Base-by-base conservation (phyloP, 2,329 filamentous ascomycete genomes). In the Epichloe baconii region DNA sequence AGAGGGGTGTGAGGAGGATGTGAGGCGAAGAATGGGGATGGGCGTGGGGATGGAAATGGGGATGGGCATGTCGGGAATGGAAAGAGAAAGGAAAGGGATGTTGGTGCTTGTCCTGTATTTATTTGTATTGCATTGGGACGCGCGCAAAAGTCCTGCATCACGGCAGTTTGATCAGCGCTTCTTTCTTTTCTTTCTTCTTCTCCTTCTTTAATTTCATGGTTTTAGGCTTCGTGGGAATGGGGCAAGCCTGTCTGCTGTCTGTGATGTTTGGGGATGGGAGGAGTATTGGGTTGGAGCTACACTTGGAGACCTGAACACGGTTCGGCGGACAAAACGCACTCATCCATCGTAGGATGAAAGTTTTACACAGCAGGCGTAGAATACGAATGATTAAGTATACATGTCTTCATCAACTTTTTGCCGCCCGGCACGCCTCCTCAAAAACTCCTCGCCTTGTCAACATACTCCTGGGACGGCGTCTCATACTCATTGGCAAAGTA, bases 401-500 rank as follows among this genome's bases (percentile, higher is more conserved):
- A 31, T 31, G 8, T 31, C 1, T 31, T 31, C 26, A 10, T 1
- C 26, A 21, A 21, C 3, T 21, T 10, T n/a, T 38, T n/a, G 31
- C 17, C 31, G 14, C 21, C 6, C 34, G 36, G 10, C 31, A 26
- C 17, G 4, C 35, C 11, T 4, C 10, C 56, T 57, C 66, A 76
- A 53, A 67, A 70, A 54, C 64, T 71, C 57, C 68, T 71, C 12
- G 82, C 81, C 65, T 81, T 83, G 56, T 88, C 85, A 51, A 83
- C 73, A 61, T 90, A 90, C 51, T 86, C 82, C 56, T 80, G 74
- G 12, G 77, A 77, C 0, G 85, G 83, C 31, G 79, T 82, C 68
- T 88, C 86, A 63, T 93, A 93, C 60, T 85, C 78, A 52, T 71
- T 79, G 53, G 82, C 76, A 62, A 98, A 95, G 68, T 93, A 95